A percentile compares a stretch with the other conserved stretches of the same genome.
phyloP scores from a whole-genome alignment of 441 rosid species.

The Gossypium davidsonii region DNA sequence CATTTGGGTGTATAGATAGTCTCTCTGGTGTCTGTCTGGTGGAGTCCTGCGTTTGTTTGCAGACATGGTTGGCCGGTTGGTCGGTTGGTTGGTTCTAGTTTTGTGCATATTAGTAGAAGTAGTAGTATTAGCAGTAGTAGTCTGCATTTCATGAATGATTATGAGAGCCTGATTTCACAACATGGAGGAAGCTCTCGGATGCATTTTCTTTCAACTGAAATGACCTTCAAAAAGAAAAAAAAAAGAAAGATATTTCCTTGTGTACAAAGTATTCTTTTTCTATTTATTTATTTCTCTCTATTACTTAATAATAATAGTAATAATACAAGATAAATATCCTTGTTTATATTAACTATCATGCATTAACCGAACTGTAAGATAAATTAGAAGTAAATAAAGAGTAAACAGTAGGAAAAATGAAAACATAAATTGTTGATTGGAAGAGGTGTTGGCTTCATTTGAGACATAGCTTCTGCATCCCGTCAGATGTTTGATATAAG shows the following conservation, averaged over 20 bases:
- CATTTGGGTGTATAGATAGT: slow-evolving; percentile 48
- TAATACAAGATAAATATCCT: too few species aligned
- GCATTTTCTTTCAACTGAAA: slow-evolving; percentile 10
- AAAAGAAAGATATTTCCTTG: neutral
- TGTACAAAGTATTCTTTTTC: slow-evolving; percentile 3
- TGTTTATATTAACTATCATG: too few species aligned
- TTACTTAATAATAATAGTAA: neutral
- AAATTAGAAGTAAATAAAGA: too few species aligned
- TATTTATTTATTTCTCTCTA: neutral
- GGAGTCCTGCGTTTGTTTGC: slow-evolving; percentile 48
- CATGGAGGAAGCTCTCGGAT: slow-evolving; percentile 31
- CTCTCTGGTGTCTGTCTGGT: slow-evolving; percentile 47
- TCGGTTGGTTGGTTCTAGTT: slow-evolving; percentile 23
- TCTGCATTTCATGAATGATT: slow-evolving; percentile 26
- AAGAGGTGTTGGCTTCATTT: too few species aligned
- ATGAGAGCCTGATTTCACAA: slow-evolving; percentile 42
- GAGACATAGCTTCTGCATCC: too few species aligned
- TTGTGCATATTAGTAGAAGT: slow-evolving; percentile 40
- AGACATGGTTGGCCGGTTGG: slow-evolving; percentile 20
- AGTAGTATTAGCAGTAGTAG: slow-evolving; percentile 20
- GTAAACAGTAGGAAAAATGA: too few species aligned
- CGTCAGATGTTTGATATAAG: too few species aligned
- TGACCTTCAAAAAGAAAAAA: neutral
- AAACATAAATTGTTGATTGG: too few species aligned
- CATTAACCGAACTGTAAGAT: too few species aligned